phyloP scores from a whole-genome alignment of 163 green algal species.

The Chlorella variabilis region DNA sequence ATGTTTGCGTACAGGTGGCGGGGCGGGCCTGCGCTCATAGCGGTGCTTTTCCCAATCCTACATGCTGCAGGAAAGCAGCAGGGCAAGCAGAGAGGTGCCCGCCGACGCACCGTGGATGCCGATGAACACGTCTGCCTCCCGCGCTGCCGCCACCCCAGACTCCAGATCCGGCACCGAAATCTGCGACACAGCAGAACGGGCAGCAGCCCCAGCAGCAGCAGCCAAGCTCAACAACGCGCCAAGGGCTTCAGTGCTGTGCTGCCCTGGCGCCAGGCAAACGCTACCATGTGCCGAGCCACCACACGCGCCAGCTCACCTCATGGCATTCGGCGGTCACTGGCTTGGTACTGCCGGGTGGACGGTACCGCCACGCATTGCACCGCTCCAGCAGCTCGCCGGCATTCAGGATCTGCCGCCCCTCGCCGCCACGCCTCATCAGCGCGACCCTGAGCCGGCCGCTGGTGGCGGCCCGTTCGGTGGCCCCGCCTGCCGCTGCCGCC shows the following conservation, averaged over 20 bases:
- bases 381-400: constrained; percentile 4
- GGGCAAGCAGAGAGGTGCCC: background rate
- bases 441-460: background rate
- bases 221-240: background rate
- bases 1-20: too few relatives aligned
- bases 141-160: constrained; percentile 1
- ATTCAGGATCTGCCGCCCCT: constrained; percentile 21
- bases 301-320: background rate
- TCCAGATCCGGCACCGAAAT: constrained; percentile 10
- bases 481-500: background rate
- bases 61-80: background rate
- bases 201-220: background rate
- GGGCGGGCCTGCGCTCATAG: too few relatives aligned
- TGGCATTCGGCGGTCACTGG: background rate
- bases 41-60: too few relatives aligned
- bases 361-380: constrained; percentile 16
- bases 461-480: background rate
- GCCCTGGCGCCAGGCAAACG: too few relatives aligned
- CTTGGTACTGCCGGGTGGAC: background rate
- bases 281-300: background rate
- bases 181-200: too few relatives aligned
- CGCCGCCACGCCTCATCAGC: constrained; percentile 17
- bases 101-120: constrained; percentile 16
- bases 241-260: too few relatives aligned
- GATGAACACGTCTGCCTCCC: constrained; percentile 29